Evolutionary conservation across 2,329 filamentous ascomycete species (phyloP).

Genomic region (Epichloe sibirici): DNA sequence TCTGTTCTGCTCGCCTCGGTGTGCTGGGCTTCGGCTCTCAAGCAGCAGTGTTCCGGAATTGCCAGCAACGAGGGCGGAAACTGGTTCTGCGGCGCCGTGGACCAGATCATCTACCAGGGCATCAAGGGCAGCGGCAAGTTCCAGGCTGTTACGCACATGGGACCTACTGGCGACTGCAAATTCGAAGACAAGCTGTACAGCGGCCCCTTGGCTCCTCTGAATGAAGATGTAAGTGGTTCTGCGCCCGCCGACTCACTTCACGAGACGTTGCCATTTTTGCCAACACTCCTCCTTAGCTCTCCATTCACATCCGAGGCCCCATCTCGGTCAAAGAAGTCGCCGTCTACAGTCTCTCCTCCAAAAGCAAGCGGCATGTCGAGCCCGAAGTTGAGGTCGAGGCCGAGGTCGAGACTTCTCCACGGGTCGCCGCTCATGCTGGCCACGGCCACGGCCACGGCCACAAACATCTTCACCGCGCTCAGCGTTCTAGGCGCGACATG

Average conservation of each 20-base stretch:
- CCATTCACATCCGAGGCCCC: conserved; percentile 61
- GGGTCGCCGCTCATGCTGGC: conserved; percentile 10
- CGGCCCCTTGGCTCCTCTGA: conserved; percentile 53
- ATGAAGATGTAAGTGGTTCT: conserved; percentile 49
- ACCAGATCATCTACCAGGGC: conserved; percentile 54
- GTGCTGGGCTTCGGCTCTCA: conserved; percentile 18
- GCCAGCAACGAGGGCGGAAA: conserved; percentile 37
- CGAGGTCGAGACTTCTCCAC: neutral
- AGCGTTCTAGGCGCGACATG: conserved; percentile 33
- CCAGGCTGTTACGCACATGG: conserved; percentile 51
- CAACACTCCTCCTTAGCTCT: conserved; percentile 37
- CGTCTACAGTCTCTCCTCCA: conserved; percentile 46
- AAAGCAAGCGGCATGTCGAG: conserved; percentile 14
- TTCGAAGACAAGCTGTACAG: conserved; percentile 39
- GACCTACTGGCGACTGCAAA: conserved; percentile 39
- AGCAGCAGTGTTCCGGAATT: conserved; percentile 23
- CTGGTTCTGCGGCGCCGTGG: conserved; percentile 53
- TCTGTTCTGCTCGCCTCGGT: conserved; percentile 16
- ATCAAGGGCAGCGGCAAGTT: conserved; percentile 50
- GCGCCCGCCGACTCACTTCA: too few relatives aligned
- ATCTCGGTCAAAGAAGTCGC: conserved; percentile 55
- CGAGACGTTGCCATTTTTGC: neutral
- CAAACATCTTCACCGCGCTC: conserved; percentile 33
- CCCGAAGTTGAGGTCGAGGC: conserved; percentile 5
- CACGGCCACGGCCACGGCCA: conserved; percentile 31